These are phyloP conservation scores for Patellifolia procumbens DNA, from an alignment of 179 eudicot species.

Conservation along the genomic window DNA sequence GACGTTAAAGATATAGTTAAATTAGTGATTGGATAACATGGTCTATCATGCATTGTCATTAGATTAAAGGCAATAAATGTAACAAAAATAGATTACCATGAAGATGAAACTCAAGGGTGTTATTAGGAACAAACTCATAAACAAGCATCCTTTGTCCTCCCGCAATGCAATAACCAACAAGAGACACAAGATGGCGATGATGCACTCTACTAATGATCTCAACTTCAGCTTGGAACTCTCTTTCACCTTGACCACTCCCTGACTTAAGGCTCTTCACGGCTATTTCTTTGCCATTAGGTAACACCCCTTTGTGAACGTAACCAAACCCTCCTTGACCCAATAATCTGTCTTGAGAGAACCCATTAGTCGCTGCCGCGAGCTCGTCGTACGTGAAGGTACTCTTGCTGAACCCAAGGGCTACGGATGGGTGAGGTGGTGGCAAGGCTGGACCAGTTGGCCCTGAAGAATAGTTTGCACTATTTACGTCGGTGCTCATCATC, in stretches of 20 bases:
- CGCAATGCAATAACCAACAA: slow-evolving; percentile 66
- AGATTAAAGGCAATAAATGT: not conserved
- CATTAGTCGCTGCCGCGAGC: slow-evolving; percentile 51
- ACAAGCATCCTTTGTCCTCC: slow-evolving; percentile 63
- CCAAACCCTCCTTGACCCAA: slow-evolving; percentile 79
- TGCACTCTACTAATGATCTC: slow-evolving; percentile 70
- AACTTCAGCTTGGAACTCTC: slow-evolving; percentile 72
- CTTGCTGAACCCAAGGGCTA: slow-evolving; percentile 50
- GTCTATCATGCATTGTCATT: too few relatives aligned
- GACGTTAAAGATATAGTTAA: too few relatives aligned
- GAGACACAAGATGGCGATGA: slow-evolving; percentile 68
- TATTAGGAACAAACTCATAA: slow-evolving; percentile 58
- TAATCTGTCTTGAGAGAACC: slow-evolving; percentile 41
- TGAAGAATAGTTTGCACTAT: slow-evolving; percentile 35
- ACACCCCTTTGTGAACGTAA: slow-evolving; percentile 58
- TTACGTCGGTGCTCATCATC: slow-evolving; percentile 38
- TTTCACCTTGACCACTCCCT: slow-evolving; percentile 68
- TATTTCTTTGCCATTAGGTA: slow-evolving; percentile 60
- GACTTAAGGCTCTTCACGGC: slow-evolving; percentile 65
- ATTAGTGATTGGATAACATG: too few relatives aligned
- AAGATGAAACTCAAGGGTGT: slow-evolving; percentile 62
- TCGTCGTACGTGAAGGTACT: slow-evolving; percentile 55
- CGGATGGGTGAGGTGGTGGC: slow-evolving; percentile 52
- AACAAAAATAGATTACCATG: slow-evolving; percentile 41
- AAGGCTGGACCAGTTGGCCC: slow-evolving; percentile 30